Conservation (phyloP, 78 protist species). For the Diacronema lutheri region DNA sequence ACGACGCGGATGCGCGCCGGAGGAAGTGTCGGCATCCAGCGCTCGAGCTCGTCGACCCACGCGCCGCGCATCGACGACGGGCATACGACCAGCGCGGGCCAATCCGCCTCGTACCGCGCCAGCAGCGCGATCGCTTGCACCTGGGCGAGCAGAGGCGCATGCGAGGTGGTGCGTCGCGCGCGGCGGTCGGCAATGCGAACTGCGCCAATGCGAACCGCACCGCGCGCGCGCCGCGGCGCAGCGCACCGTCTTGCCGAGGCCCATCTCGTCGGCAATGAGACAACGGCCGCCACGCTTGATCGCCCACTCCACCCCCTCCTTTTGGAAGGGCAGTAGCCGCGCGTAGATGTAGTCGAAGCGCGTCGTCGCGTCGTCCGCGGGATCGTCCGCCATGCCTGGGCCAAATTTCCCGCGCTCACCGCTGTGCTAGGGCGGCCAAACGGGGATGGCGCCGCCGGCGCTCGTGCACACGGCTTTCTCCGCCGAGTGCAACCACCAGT, state of each 20-base stretch:
- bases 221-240: no score
- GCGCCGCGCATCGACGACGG: conserved; percentile 16
- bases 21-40: not conserved
- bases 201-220: no score
- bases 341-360: no score
- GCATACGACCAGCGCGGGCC: conserved; percentile 49
- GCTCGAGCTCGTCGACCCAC: conserved; percentile 21
- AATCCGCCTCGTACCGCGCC: not conserved
- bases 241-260: conserved; percentile 20
- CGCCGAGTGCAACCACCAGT: not conserved
- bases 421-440: no score
- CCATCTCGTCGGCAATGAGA: conserved; percentile 40
- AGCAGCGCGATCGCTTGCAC: conserved; percentile 25
- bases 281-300: not conserved
- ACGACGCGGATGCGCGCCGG: not conserved
- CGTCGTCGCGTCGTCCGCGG: no score
- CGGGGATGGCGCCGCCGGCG: no score
- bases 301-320: conserved; percentile 29
- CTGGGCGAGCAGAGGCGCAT: no score
- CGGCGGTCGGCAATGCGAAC: no score
- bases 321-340: conserved; percentile 24
- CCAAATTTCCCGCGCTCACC: no score
- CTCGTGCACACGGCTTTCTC: conserved; percentile 17
- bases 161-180: no score
- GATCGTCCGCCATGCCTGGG: no score